These are phyloP conservation scores for Orbilia oligospora DNA, from an alignment of 2,329 filamentous ascomycete species.

Conservation along the genomic window DNA sequence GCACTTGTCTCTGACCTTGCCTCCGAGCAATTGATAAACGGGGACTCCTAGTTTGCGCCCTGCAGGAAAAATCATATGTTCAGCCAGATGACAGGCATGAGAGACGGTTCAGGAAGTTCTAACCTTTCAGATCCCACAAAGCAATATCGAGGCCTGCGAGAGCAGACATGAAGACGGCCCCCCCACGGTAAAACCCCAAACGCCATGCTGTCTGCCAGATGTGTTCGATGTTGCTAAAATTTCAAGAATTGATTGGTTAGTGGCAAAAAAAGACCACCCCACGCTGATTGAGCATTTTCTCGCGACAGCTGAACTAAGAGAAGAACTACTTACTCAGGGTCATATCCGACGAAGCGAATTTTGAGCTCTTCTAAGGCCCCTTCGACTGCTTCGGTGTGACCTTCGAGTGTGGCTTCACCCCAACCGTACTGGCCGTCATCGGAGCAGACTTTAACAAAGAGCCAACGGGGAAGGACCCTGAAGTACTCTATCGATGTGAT, in stretches of 20 bases:
- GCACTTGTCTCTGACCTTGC: conserved; percentile 78
- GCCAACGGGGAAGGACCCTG: conserved; percentile 75
- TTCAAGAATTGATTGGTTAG: conserved; percentile 15
- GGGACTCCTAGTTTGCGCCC: conserved; percentile 76
- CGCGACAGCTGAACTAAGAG: neutral
- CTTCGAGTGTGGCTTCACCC: conserved; percentile 76
- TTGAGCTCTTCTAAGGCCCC: conserved; percentile 74
- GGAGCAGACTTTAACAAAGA: conserved; percentile 76
- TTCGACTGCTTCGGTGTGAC: conserved; percentile 75
- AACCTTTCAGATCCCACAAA: conserved; percentile 81
- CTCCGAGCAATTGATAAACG: conserved; percentile 80
- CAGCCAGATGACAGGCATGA: conserved; percentile 42
- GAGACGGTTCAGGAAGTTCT: conserved; percentile 54
- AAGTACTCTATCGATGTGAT: conserved; percentile 75
- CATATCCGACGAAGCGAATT: conserved; percentile 72
- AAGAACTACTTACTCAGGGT: conserved; percentile 71
- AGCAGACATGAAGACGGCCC: conserved; percentile 84
- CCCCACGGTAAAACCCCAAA: conserved; percentile 81
- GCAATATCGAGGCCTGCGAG: conserved; percentile 84
- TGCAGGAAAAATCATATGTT: conserved; percentile 58
- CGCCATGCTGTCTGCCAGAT: conserved; percentile 84
- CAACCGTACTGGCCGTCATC: conserved; percentile 72
- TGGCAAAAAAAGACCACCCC: conserved; percentile 41
- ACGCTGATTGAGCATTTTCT: conserved; percentile 7
- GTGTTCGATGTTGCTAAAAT: conserved; percentile 79